Base-by-base conservation (phyloP, 2,329 filamentous ascomycete species). In the Fusarium avenaceum region DNA sequence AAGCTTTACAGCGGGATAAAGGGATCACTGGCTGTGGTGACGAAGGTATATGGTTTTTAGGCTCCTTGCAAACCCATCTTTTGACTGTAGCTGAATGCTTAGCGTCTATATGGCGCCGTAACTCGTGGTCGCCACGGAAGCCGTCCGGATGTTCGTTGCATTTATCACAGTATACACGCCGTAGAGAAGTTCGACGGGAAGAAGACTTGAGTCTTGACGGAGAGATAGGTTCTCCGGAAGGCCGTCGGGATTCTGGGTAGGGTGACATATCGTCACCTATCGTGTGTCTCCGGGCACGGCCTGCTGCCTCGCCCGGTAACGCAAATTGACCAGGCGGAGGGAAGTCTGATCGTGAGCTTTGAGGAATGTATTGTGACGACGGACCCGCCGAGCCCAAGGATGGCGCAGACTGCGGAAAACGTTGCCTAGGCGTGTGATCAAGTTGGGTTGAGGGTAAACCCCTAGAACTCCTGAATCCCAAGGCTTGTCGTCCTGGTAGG, bases 101-200 rank as follows among this genome's bases (percentile, higher is more conserved):
- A 7, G 86, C 85, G 62, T 87, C 85, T 19, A 81, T 83, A 76
- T 94, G 92, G 58, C 92, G 85, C 56, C 90, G 85, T 48, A 94
- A 84, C 77, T 97, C 94, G 77, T 97, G 94, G 57, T 96, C 93
- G 59, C 94, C 94, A 45, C 94, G 90, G 77, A 97, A 97, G 7
- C 94, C 94, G 63, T 94, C 90, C 4, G 92, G 92, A 63, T 95
- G 90, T 73, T 93, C 92, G 69, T 90, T 89, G 81, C 94, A 97
- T 71, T 91, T 87, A 19, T 84, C 82, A 78, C 94, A 97, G 75
- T 88, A 90, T 49, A 94, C 90, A 70, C 93, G 92, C 24, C 89
- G 87, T 51, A 93, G 86, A 24, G 88, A 86, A 22, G 84, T 82
- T 26, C 85, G 80, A 61, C 85, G 85, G 57, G 86, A 86, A 1